Percentiles rank a stretch among this genome's conserved stretches.
Evolutionary conservation across 1,139 yeast species (phyloP).

Genomic region (Nakaseomyces uthaithaninus): DNA sequence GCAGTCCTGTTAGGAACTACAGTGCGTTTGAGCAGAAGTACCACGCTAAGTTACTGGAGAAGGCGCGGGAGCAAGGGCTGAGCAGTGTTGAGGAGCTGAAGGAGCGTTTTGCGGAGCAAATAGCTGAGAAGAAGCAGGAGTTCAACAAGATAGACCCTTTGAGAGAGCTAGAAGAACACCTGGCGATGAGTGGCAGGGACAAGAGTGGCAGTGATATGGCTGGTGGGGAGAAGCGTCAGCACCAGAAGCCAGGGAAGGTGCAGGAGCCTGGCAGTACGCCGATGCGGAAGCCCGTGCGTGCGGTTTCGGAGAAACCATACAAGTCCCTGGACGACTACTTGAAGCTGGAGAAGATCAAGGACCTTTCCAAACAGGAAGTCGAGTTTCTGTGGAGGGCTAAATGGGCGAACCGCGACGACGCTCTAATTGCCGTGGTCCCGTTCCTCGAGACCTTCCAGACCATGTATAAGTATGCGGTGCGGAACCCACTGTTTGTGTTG

Average conservation of each 20-base stretch:
- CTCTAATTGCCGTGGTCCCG: slow-evolving; percentile 59
- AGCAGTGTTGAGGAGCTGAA: slow-evolving; percentile 54
- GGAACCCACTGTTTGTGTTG: slow-evolving; percentile 64
- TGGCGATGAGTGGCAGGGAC: slow-evolving; percentile 32
- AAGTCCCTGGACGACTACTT: slow-evolving; percentile 66
- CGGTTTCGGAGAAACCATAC: slow-evolving; percentile 45
- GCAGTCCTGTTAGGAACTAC: slow-evolving; percentile 11
- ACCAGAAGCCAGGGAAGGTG: slow-evolving; percentile 21
- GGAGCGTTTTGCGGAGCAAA: slow-evolving; percentile 52
- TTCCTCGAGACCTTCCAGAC: slow-evolving; percentile 44
- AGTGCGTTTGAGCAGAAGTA: slow-evolving; percentile 27
- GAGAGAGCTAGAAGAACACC: slow-evolving; percentile 50
- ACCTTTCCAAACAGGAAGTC: slow-evolving; percentile 53
- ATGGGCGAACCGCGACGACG: slow-evolving; percentile 52
- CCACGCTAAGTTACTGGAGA: slow-evolving; percentile 39
- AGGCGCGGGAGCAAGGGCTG: slow-evolving; percentile 39
- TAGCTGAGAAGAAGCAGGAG: slow-evolving; percentile 48
- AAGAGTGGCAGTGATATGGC: slow-evolving; percentile 27
- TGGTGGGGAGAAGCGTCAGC: slow-evolving; percentile 9
- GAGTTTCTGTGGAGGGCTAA: slow-evolving; percentile 87
- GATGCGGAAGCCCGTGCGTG: slow-evolving; percentile 38
- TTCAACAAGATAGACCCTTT: slow-evolving; percentile 62
- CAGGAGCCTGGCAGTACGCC: slow-evolving; percentile 8
- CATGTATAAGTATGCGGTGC: slow-evolving; percentile 59
- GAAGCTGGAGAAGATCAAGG: slow-evolving; percentile 56